Conservation (phyloP, 345 rosid species). For the Chamaenerion angustifolium region DNA sequence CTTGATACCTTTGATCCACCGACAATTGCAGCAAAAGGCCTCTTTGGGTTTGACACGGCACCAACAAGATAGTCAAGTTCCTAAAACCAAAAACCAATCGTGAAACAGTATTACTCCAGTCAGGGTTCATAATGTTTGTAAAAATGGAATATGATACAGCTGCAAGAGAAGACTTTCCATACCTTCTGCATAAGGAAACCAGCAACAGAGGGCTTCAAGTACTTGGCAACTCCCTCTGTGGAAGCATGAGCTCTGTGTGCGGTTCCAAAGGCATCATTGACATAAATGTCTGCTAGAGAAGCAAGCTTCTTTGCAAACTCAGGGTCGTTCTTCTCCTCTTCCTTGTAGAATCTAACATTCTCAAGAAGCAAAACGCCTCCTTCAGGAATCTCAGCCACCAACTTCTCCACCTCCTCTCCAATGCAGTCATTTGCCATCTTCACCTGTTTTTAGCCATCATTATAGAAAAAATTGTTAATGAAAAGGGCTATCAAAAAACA, state of each 20-base stretch:
- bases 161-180: not conserved
- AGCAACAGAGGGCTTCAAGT: slow-evolving; percentile 83
- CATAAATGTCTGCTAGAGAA: slow-evolving; percentile 69
- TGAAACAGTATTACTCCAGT: not conserved
- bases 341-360: slow-evolving; percentile 85
- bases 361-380: slow-evolving; percentile 83
- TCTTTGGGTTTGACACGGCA: slow-evolving; percentile 79
- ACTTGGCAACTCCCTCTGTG: slow-evolving; percentile 80
- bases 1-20: slow-evolving; percentile 92
- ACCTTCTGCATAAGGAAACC: slow-evolving; percentile 97
- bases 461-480: not conserved
- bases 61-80: slow-evolving; percentile 96
- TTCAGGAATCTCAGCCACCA: slow-evolving; percentile 51
- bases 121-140: not conserved
- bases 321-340: slow-evolving; percentile 93
- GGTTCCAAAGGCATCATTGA: slow-evolving; percentile 87
- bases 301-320: slow-evolving; percentile 93
- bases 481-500: not conserved
- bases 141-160: not conserved
- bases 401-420: slow-evolving; percentile 61
- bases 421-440: slow-evolving; percentile 75
- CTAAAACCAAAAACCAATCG: slow-evolving; percentile 15
- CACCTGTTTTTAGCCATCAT: slow-evolving; percentile 30
- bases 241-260: slow-evolving; percentile 96
- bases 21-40: slow-evolving; percentile 90